phyloP scores from a whole-genome alignment of 2,329 filamentous ascomycete genomes.

The Aspergillus sp. region DNA sequence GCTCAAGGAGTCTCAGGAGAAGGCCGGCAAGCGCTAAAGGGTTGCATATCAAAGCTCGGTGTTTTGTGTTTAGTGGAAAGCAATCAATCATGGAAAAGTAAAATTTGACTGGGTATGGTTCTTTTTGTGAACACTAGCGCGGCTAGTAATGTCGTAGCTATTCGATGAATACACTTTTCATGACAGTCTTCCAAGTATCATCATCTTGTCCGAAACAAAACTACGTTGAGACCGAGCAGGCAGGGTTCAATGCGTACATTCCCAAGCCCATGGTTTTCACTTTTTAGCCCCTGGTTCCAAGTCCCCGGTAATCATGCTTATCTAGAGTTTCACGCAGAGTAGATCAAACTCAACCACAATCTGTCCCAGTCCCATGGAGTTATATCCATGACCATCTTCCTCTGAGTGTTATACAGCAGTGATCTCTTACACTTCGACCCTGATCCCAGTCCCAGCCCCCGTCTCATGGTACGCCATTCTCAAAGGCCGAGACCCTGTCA shows the following conservation, averaged over 20 bases:
- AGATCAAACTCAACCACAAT: background rate
- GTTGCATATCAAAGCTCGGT: constrained; percentile 34
- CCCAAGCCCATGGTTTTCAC: background rate
- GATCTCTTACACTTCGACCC: background rate
- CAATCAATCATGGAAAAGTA: constrained; percentile 33
- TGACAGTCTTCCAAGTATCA: constrained; percentile 17
- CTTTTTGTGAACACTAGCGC: constrained; percentile 35
- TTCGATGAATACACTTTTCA: constrained; percentile 35
- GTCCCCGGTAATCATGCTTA: background rate
- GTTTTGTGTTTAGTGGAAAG: constrained; percentile 35
- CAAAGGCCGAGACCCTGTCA: background rate
- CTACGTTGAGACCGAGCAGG: background rate
- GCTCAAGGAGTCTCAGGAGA: constrained; percentile 93
- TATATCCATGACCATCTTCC: background rate
- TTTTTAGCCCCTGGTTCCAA: background rate
- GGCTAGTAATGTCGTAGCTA: constrained; percentile 24
- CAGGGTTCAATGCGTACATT: background rate
- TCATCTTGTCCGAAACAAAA: background rate
- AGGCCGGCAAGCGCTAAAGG: constrained; percentile 47
- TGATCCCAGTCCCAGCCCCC: background rate
- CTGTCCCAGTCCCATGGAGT: background rate
- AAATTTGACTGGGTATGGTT: constrained; percentile 36
- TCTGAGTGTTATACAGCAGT: background rate
- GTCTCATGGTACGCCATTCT: background rate
- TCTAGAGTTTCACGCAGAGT: background rate